Percentiles rank a stretch among this genome's conserved stretches.
Evolutionary conservation across 495 filamentous ascomycete species (phyloP).

Genomic region (Penicillium antarcticum): DNA sequence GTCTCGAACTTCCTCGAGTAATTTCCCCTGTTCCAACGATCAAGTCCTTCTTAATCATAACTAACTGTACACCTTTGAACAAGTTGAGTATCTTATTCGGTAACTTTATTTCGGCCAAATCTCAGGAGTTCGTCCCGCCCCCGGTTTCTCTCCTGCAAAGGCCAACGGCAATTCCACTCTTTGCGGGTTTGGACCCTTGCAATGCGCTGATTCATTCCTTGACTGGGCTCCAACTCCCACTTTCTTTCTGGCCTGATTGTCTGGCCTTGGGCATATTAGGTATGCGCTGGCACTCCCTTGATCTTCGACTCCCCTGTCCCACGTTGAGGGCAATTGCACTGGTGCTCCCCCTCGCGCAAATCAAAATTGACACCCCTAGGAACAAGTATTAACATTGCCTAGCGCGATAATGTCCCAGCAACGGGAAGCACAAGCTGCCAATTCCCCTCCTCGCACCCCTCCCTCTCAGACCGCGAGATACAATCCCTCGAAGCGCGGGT

Average conservation of each 20-base stretch:
- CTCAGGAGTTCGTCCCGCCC: slow-evolving; percentile 27
- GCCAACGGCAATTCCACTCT: not conserved
- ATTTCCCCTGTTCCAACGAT: too few species aligned
- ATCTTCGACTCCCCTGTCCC: not conserved
- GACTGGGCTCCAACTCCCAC: too few species aligned
- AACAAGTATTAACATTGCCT: slow-evolving; percentile 6
- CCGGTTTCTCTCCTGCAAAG: slow-evolving; percentile 2
- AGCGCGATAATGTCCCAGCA: slow-evolving; percentile 35
- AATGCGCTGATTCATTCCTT: too few species aligned
- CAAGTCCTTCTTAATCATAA: too few species aligned
- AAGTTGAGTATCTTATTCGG: too few species aligned
- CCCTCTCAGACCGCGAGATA: slow-evolving; percentile 33
- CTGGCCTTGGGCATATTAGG: slow-evolving; percentile 15
- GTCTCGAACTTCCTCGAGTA: too few species aligned
- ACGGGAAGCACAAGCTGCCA: slow-evolving; percentile 18
- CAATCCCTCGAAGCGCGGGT: slow-evolving; percentile 28
- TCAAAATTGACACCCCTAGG: too few species aligned
- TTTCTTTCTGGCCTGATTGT: not conserved
- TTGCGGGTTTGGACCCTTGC: not conserved
- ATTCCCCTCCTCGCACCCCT: slow-evolving; percentile 47
- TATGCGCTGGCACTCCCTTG: not conserved
- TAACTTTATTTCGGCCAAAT: too few species aligned
- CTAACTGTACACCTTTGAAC: too few species aligned
- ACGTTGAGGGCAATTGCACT: too few species aligned
- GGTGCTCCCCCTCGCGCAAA: not conserved